Percentiles rank a stretch among this genome's conserved stretches.
Evolutionary conservation across 1,284 basidiomycete genomes (phyloP).

Genomic region (Apiotrichum veenhuisii): DNA sequence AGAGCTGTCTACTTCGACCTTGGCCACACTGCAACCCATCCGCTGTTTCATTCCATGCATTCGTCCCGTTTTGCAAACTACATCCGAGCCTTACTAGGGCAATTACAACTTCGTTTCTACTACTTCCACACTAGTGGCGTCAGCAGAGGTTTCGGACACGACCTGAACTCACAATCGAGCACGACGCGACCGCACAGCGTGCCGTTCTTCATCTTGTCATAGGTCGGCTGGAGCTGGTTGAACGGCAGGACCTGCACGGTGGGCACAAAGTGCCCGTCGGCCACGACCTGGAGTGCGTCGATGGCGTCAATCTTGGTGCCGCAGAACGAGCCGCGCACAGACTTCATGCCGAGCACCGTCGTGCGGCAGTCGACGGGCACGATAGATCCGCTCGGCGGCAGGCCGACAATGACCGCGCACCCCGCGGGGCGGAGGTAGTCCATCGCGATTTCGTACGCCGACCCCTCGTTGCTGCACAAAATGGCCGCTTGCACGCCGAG

Average conservation of each 20-base stretch:
- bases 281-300: conserved; percentile 70
- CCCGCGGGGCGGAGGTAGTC: conserved; percentile 64
- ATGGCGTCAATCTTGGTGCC: conserved; percentile 65
- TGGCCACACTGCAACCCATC: no score
- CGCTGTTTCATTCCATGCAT: no score
- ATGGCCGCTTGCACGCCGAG: conserved; percentile 65
- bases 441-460: conserved; percentile 66
- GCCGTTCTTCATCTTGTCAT: conserved; percentile 11
- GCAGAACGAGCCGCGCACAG: conserved; percentile 69
- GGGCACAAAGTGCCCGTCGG: conserved; percentile 62
- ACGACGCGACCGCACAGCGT: conserved; percentile 10
- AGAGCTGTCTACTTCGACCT: no score
- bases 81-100: no score
- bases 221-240: conserved; percentile 50
- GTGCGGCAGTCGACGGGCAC: conserved; percentile 59
- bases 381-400: conserved; percentile 60
- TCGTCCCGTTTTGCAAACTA: no score
- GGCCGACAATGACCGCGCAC: conserved; percentile 67
- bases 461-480: conserved; percentile 54
- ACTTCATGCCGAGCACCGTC: conserved; percentile 66
- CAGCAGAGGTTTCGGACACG: neutral
- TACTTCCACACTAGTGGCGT: neutral
- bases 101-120: neutral
- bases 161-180: conserved; percentile 18
- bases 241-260: conserved; percentile 56